These are phyloP conservation scores for Dryas alaskensis DNA, from an alignment of 306 rosid genomes.

Conservation along the genomic window DNA sequence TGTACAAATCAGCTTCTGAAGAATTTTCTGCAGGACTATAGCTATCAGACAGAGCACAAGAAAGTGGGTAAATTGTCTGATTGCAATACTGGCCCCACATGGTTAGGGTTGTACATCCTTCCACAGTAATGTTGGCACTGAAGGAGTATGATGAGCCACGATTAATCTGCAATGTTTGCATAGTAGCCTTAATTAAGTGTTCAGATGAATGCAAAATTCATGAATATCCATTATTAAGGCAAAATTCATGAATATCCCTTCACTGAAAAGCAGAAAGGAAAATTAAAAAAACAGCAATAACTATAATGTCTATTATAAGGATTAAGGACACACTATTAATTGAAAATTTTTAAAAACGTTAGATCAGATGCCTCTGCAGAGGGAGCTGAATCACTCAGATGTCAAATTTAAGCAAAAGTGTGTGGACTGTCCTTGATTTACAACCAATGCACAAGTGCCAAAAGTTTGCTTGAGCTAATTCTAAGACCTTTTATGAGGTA, in stretches of 20 bases:
- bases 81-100: constrained; percentile 79
- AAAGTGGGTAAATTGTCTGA: constrained; percentile 70
- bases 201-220: constrained; percentile 7
- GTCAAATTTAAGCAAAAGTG: constrained; percentile 1
- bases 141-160: constrained; percentile 67
- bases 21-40: constrained; percentile 26
- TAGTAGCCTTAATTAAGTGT: constrained; percentile 14
- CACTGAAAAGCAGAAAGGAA: constrained; percentile 11
- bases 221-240: not conserved
- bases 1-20: constrained; percentile 28
- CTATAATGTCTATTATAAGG: constrained; percentile 8
- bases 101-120: constrained; percentile 67
- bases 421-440: no score
- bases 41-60: constrained; percentile 49
- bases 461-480: no score
- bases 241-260: not conserved
- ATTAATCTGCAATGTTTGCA: constrained; percentile 53
- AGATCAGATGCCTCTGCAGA: constrained; percentile 1
- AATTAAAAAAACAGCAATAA: not conserved
- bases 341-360: constrained; percentile 7
- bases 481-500: no score
- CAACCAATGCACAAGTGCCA: no score
- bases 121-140: constrained; percentile 76
- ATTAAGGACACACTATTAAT: constrained; percentile 6
- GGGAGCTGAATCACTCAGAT: not conserved